Evolutionary conservation across 2,329 filamentous ascomycete species (phyloP).

Genomic region (Nemania abortiva): DNA sequence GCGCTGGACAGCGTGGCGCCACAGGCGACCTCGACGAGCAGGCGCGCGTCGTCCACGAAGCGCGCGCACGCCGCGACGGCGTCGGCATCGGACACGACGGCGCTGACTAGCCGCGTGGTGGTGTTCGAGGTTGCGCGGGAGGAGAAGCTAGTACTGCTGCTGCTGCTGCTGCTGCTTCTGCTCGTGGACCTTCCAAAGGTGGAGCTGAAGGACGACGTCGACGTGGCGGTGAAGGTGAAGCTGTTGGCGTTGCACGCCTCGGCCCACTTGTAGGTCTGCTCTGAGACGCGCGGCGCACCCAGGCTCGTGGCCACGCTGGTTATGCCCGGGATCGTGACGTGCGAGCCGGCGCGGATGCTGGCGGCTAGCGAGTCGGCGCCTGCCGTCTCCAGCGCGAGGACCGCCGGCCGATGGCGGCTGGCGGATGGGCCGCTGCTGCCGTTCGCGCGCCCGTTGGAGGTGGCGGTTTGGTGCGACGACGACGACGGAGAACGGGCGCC

Average conservation of each 20-base stretch:
- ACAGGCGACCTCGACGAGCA: slow-evolving; percentile 87
- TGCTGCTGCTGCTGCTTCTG: no score
- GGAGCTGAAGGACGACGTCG: background rate
- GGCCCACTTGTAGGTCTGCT: slow-evolving; percentile 75
- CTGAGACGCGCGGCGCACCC: slow-evolving; percentile 78
- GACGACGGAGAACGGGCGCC: background rate
- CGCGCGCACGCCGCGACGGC: slow-evolving; percentile 81
- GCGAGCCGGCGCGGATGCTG: slow-evolving; percentile 66
- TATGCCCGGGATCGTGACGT: slow-evolving; percentile 76
- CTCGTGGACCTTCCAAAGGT: background rate
- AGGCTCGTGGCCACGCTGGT: slow-evolving; percentile 81
- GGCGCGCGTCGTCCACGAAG: slow-evolving; percentile 83
- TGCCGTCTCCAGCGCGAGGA: slow-evolving; percentile 80
- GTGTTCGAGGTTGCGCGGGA: background rate
- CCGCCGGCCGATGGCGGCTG: slow-evolving; percentile 56
- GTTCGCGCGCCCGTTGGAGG: background rate
- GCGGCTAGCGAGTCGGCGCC: slow-evolving; percentile 78
- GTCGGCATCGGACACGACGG: slow-evolving; percentile 79
- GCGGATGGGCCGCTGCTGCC: slow-evolving; percentile 29
- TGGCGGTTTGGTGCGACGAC: background rate
- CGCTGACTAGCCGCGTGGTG: slow-evolving; percentile 59
- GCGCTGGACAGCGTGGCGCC: slow-evolving; percentile 80
- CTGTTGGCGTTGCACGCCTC: slow-evolving; percentile 44
- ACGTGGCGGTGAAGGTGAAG: slow-evolving; percentile 5
- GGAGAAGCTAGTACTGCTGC: no score